Evolutionary conservation across 306 rosid genomes (phyloP).

Genomic region (Trichosanthes truncata): DNA sequence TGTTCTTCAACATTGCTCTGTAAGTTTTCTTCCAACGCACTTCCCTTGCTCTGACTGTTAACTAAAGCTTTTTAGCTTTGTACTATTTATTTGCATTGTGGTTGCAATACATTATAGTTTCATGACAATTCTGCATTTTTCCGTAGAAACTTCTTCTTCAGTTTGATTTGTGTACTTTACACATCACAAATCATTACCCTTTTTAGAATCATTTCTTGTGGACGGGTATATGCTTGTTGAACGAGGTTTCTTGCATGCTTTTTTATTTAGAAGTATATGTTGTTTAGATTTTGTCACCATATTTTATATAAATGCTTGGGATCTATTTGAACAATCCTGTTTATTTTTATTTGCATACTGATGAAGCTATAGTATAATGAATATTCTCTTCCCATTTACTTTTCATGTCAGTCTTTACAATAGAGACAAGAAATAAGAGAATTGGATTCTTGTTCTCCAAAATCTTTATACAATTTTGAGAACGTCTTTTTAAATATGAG

Average conservation of each 20-base stretch:
- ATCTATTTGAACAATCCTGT: neutral
- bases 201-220: neutral
- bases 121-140: neutral
- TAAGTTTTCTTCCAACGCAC: constrained; percentile 18
- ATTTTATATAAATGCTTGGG: neutral
- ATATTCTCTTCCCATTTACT: neutral
- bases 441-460: neutral
- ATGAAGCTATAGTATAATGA: neutral
- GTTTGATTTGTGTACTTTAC: neutral
- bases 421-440: neutral
- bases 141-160: neutral
- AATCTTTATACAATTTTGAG: neutral
- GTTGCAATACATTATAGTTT: neutral
- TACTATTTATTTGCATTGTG: neutral
- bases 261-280: neutral
- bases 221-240: neutral
- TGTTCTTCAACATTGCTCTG: constrained; percentile 62
- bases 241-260: neutral
- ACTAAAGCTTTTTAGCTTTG: neutral
- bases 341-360: neutral
- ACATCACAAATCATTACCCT: neutral
- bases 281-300: neutral
- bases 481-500: neutral
- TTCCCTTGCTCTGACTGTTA: neutral
- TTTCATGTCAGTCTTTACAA: neutral